phyloP scores from a whole-genome alignment of 2,329 filamentous ascomycete species.

The Nannizzia gypsea region DNA sequence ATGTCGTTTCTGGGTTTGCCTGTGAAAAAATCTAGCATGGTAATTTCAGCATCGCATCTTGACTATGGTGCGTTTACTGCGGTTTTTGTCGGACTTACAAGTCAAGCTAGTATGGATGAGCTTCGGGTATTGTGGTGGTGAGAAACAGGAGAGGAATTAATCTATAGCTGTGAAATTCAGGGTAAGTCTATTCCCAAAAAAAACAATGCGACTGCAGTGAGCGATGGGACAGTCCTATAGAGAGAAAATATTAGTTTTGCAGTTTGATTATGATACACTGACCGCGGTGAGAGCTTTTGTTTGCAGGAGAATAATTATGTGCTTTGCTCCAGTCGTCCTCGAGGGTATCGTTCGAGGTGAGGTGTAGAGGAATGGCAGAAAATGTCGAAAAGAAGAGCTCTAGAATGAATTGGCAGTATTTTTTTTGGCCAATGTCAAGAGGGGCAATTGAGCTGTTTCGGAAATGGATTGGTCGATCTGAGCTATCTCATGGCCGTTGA shows the following conservation, averaged over 20 bases:
- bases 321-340: neutral
- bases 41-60: neutral
- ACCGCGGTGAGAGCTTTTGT: neutral
- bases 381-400: neutral
- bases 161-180: conserved; percentile 2
- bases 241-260: neutral
- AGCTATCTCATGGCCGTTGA: neutral
- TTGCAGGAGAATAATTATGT: neutral
- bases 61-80: neutral
- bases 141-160: neutral
- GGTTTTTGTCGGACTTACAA: neutral
- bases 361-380: neutral
- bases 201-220: neutral
- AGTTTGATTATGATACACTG: conserved; percentile 2
- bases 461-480: neutral
- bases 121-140: neutral
- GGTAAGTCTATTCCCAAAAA: neutral
- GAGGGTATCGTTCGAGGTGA: neutral
- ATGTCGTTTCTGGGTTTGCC: neutral
- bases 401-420: neutral
- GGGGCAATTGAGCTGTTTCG: neutral
- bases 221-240: neutral
- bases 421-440: neutral
- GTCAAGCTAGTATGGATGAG: neutral
- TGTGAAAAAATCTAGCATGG: neutral